Base-by-base conservation (phyloP, 73 alveolate genomes). In the Paramecium sexaurelia region DNA sequence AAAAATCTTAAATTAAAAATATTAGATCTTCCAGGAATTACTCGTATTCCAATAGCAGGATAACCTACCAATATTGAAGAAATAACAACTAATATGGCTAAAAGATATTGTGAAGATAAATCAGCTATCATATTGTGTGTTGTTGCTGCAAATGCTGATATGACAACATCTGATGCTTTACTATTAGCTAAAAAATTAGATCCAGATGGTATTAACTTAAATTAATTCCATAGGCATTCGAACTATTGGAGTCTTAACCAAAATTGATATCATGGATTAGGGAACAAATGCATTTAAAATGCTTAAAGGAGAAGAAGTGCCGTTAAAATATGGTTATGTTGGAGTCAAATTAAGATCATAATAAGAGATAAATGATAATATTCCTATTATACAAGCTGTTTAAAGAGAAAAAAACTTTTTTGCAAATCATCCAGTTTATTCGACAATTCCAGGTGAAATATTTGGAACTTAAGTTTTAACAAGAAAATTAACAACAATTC, bases 21-120 rank as follows among this genome's bases (percentile, higher is more conserved):
- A 32, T 35, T 85, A 43, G 56, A 98, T 93, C 93, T 98, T 73
- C 99, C 99, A 36, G 99, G 99, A 61, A 92, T 98, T 47, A 97
- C 99, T 10, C 87, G 99, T 22, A 97, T 95, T 95, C 98, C 99
- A 10, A 92, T 97, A 39, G 98, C 95, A 7, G 98, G 95, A 19
- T 96, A 97, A 75, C 98, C 97, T 11, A 92, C 96, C 51, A 92
- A 95, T 73, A 96, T 97, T 9, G 98, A 95, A 71, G 92, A 95
- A 91, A 93, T 98, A 66, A 97, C 99, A 20, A 93, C 96, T 57
- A 92, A 96, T 32, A 98, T 98, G 99, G 98, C 99, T 36, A 47
- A 87, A 24, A 95, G 95, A 93, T 97, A 97, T 93, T 75, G 95
- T 55, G 84, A 93, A 71, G 97, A 92, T 82, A 95, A 93, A 1